phyloP scores from a whole-genome alignment of 2,329 filamentous ascomycete species.

The Anthostomella pinea region DNA sequence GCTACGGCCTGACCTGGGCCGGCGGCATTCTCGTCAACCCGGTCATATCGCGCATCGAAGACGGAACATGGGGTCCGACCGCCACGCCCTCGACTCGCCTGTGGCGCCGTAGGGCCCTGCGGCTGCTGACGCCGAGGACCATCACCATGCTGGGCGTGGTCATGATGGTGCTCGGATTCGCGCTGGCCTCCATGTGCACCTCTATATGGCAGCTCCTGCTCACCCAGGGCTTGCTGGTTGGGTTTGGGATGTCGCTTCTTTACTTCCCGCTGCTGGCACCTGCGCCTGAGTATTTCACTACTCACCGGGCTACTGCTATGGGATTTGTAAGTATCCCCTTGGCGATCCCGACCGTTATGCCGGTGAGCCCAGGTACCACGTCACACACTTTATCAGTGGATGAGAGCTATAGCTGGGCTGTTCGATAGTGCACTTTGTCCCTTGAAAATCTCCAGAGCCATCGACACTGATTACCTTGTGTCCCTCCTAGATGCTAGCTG shows the following conservation, averaged over 20 bases:
- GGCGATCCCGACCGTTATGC: too few relatives aligned
- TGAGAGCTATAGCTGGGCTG: too few relatives aligned
- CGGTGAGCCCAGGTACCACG: too few relatives aligned
- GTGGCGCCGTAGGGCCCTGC: constrained; percentile 23
- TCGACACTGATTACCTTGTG: constrained; percentile 7
- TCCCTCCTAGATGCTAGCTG: constrained; percentile 34
- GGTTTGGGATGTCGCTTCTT: constrained; percentile 42
- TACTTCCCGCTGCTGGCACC: constrained; percentile 43
- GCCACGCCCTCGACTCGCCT: constrained; percentile 16
- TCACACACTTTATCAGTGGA: too few relatives aligned
- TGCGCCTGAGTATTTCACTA: constrained; percentile 48
- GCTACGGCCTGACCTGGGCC: constrained; percentile 47
- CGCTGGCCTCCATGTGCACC: constrained; percentile 37
- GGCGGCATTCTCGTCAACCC: constrained; percentile 49
- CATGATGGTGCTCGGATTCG: constrained; percentile 40
- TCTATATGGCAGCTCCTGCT: constrained; percentile 41
- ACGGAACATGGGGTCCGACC: constrained; percentile 26
- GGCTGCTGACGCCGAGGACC: constrained; percentile 29
- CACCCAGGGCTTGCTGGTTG: constrained; percentile 42
- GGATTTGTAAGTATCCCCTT: constrained; percentile 35
- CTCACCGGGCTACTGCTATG: constrained; percentile 45
- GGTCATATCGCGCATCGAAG: constrained; percentile 41
- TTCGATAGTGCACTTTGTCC: too few relatives aligned
- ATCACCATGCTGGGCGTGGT: constrained; percentile 41
- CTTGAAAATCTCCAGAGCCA: too few relatives aligned